Evolutionary conservation across 1,284 basidiomycete genomes (phyloP).

Genomic region (Mycosarcoma maydis): DNA sequence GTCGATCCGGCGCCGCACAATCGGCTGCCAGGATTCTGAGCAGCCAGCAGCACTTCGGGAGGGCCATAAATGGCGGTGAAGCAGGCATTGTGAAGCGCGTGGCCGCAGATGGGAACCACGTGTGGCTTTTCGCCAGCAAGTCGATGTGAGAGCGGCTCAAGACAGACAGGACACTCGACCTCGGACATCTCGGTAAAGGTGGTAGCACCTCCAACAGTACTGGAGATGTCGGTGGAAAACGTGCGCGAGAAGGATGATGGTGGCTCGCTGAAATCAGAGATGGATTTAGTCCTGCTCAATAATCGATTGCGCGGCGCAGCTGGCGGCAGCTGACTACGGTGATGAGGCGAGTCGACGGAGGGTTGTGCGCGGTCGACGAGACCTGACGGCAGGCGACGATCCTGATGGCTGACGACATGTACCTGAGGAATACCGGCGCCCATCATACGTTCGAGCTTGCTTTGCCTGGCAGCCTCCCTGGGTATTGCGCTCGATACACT

Average conservation of each 20-base stretch:
- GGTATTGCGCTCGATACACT: slow-evolving; percentile 26
- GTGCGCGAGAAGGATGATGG: slow-evolving; percentile 23
- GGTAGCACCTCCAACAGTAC: slow-evolving; percentile 58
- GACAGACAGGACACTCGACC: slow-evolving; percentile 87
- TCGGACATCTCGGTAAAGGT: slow-evolving; percentile 77
- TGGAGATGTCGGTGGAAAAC: slow-evolving; percentile 30
- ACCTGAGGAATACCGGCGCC: slow-evolving; percentile 44
- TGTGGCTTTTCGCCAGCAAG: slow-evolving; percentile 91
- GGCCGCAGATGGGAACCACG: slow-evolving; percentile 95
- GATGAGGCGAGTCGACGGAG: slow-evolving; percentile 15
- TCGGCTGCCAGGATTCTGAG: slow-evolving; percentile 29
- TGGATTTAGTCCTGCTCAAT: slow-evolving; percentile 13
- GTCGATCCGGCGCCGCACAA: slow-evolving; percentile 26
- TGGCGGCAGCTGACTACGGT: slow-evolving; percentile 6
- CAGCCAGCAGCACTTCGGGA: slow-evolving; percentile 72
- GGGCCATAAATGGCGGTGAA: slow-evolving; percentile 94
- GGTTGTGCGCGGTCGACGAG: slow-evolving; percentile 4
- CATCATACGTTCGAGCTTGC: slow-evolving; percentile 58
- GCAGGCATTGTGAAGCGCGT: slow-evolving; percentile 93
- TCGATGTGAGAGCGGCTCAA: slow-evolving; percentile 86
- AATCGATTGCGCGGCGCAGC: slow-evolving; percentile 6
- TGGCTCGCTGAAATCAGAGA: slow-evolving; percentile 29
- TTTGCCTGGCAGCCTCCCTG: slow-evolving; percentile 24
- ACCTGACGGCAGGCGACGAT: slow-evolving; percentile 18
- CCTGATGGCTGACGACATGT: slow-evolving; percentile 32